A percentile compares a stretch with the other conserved stretches of the same genome.
phyloP scores from a whole-genome alignment of 352 stramenopile species.

The Phytopythium sindhum region DNA sequence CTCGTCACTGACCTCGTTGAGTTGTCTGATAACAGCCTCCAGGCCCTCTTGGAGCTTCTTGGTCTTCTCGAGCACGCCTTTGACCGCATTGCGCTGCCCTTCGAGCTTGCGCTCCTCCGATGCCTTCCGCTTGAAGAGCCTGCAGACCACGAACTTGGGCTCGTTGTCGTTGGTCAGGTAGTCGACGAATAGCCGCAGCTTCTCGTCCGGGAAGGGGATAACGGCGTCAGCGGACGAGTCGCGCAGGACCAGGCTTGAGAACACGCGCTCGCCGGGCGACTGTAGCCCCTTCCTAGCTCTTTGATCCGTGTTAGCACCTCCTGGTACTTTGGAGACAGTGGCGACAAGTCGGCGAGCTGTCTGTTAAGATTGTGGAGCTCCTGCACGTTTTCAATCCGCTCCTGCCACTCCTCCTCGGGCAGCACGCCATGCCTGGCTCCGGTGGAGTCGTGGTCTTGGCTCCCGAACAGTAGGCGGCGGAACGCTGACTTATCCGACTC shows the following conservation, averaged over 20 bases:
- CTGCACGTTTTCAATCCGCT: too few species aligned
- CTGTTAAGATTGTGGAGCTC: too few species aligned
- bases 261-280: conserved; percentile 23
- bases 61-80: conserved; percentile 17
- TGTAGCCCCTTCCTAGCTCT: conserved; percentile 12
- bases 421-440: too few species aligned
- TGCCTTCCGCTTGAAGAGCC: conserved; percentile 45
- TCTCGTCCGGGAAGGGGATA: conserved; percentile 34
- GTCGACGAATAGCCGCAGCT: conserved; percentile 36
- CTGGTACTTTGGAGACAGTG: too few species aligned
- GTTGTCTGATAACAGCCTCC: too few species aligned
- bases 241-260: conserved; percentile 27
- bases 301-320: not conserved
- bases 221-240: conserved; percentile 38
- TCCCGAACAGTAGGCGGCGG: too few species aligned
- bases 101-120: conserved; percentile 16
- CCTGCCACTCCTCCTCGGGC: too few species aligned
- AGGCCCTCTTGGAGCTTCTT: conserved; percentile 14
- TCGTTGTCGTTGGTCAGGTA: conserved; percentile 3
- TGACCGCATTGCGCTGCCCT: conserved; percentile 11
- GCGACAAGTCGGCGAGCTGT: too few species aligned
- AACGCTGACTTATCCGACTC: too few species aligned
- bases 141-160: conserved; percentile 32
- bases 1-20: too few species aligned
- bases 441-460: too few species aligned